Evolutionary conservation across 768 basidiomycete species (phyloP).

Genomic region (Terana coerulea): DNA sequence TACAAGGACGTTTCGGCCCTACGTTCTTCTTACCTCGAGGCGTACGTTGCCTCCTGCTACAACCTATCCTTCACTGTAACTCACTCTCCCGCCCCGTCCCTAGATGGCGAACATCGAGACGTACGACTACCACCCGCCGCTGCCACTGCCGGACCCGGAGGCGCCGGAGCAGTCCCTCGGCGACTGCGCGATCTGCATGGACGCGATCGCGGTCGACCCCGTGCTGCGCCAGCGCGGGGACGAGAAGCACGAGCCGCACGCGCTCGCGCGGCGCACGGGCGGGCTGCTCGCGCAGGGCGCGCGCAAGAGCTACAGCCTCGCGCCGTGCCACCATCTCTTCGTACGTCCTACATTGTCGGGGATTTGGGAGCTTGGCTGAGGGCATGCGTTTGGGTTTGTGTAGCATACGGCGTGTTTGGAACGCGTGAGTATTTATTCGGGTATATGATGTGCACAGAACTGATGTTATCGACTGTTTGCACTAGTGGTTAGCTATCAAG

Average conservation of each 20-base stretch:
- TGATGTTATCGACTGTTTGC: background rate
- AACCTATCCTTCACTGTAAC: constrained; percentile 1
- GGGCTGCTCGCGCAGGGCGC: constrained; percentile 31
- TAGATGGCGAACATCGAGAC: constrained; percentile 58
- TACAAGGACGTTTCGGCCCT: constrained; percentile 77
- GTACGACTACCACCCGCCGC: constrained; percentile 84
- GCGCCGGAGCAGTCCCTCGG: constrained; percentile 73
- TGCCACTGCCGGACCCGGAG: constrained; percentile 71
- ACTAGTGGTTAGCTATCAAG: constrained; percentile 74
- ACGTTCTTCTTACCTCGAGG: constrained; percentile 77
- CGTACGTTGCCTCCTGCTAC: constrained; percentile 37
- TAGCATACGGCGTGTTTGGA: constrained; percentile 88
- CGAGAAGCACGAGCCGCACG: constrained; percentile 27
- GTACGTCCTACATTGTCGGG: constrained; percentile 39
- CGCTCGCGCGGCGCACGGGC: constrained; percentile 6
- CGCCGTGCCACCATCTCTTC: constrained; percentile 88
- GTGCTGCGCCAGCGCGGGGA: constrained; percentile 20
- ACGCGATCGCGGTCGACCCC: constrained; percentile 48
- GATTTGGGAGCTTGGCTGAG: background rate
- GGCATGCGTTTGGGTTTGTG: background rate
- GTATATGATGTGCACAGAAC: background rate
- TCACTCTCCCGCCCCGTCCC: background rate
- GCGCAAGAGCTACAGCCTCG: constrained; percentile 75
- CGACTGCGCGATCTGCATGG: constrained; percentile 94
- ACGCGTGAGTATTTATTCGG: constrained; percentile 40